These are phyloP conservation scores for Fusarium multiceps DNA, from an alignment of 2,329 filamentous ascomycete species.

Conservation along the genomic window DNA sequence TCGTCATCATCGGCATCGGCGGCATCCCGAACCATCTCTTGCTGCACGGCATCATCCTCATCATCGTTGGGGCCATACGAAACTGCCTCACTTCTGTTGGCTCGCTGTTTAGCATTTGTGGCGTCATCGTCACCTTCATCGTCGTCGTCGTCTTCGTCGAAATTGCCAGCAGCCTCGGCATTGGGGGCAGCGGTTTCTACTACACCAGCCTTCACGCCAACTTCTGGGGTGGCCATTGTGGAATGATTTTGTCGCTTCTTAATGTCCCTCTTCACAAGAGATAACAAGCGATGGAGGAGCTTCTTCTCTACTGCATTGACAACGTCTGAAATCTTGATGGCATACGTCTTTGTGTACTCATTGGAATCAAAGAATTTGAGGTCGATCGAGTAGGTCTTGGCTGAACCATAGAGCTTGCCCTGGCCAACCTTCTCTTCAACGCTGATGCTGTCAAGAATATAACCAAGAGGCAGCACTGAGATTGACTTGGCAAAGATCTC, in stretches of 20 bases:
- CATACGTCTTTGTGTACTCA: conserved; percentile 89
- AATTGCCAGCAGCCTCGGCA: conserved; percentile 50
- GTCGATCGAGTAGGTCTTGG: conserved; percentile 86
- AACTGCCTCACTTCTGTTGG: conserved; percentile 82
- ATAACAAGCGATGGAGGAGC: conserved; percentile 78
- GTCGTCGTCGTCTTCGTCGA: conserved; percentile 63
- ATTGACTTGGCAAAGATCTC: conserved; percentile 92
- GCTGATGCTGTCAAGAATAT: conserved; percentile 83
- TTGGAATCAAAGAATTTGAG: conserved; percentile 85
- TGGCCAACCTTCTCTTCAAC: conserved; percentile 84
- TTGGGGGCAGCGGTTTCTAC: conserved; percentile 61
- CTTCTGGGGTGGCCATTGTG: conserved; percentile 79
- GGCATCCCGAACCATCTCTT: conserved; percentile 69
- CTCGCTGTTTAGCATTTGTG: conserved; percentile 77
- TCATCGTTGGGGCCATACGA: conserved; percentile 95
- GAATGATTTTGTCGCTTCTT: conserved; percentile 79
- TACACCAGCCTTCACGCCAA: conserved; percentile 67
- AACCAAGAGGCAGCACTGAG: conserved; percentile 83
- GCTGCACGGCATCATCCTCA: conserved; percentile 82
- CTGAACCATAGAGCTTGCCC: conserved; percentile 74
- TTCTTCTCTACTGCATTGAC: conserved; percentile 82
- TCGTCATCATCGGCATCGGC: conserved; percentile 69
- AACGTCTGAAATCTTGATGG: conserved; percentile 82
- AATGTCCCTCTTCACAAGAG: conserved; percentile 79
- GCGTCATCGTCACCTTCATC: conserved; percentile 82